Percentiles rank a stretch among this genome's conserved stretches.
Evolutionary conservation across 208 protist species (phyloP).

Genomic region (Leishmania major): DNA sequence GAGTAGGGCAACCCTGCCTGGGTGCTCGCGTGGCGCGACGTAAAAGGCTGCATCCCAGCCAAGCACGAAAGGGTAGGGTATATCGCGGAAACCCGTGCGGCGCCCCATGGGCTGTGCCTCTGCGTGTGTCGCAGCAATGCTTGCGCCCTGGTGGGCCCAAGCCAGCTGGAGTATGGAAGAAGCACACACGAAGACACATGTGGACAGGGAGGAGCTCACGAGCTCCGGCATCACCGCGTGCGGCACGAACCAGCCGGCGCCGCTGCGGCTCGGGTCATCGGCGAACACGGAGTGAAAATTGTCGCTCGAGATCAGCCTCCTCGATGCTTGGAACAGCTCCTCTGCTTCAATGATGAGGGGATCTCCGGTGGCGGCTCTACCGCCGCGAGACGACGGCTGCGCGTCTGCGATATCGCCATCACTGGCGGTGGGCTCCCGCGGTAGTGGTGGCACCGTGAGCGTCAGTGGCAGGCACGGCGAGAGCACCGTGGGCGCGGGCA

Average conservation of each 20-base stretch:
- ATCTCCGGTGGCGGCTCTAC: background rate
- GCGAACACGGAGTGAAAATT: conserved; percentile 14
- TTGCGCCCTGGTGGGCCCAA: conserved; percentile 16
- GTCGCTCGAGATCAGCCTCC: background rate
- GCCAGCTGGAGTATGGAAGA: conserved; percentile 1
- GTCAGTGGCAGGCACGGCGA: conserved; percentile 7
- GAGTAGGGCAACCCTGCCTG: conserved; percentile 50
- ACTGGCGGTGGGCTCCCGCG: background rate
- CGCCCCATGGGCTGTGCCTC: conserved; percentile 11
- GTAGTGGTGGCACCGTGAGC: conserved; percentile 11
- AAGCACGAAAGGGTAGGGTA: conserved; percentile 60
- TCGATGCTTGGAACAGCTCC: conserved; percentile 5
- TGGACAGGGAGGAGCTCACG: background rate
- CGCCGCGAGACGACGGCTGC: background rate
- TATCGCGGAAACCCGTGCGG: conserved; percentile 44
- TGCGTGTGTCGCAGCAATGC: conserved; percentile 18
- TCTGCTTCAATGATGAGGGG: conserved; percentile 4
- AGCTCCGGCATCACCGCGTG: conserved; percentile 10
- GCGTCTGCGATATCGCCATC: background rate
- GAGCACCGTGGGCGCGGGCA: conserved; percentile 10
- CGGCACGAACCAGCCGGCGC: conserved; percentile 4
- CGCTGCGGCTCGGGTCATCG: conserved; percentile 4
- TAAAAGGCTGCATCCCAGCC: conserved; percentile 78
- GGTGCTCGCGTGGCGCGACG: conserved; percentile 27
- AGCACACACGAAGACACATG: conserved; percentile 8